These are phyloP conservation scores for Plectranthus barbatus DNA, from an alignment of 257 asterid species.

Conservation along the genomic window DNA sequence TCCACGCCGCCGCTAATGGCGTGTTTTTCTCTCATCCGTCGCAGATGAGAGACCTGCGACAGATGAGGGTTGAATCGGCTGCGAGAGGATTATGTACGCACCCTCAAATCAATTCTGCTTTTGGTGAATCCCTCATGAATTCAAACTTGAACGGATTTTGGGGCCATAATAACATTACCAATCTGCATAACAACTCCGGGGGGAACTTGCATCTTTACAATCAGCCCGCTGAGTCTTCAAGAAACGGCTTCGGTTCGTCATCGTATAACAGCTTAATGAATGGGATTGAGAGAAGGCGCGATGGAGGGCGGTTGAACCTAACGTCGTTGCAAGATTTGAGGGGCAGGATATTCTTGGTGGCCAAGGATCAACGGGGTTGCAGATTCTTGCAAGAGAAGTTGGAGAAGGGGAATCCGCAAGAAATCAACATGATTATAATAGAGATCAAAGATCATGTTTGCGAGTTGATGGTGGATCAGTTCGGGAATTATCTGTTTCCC, in stretches of 20 bases:
- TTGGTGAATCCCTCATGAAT: neutral
- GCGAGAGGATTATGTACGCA: slow-evolving; percentile 14
- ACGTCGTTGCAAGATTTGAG: slow-evolving; percentile 24
- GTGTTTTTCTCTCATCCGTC: neutral
- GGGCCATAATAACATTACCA: neutral
- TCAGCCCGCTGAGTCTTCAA: neutral
- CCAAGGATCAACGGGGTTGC: slow-evolving; percentile 41
- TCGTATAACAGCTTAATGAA: neutral
- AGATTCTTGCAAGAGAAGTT: slow-evolving; percentile 40
- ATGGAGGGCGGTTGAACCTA: neutral
- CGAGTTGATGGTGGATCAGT: slow-evolving; percentile 43
- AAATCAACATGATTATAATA: slow-evolving; percentile 25
- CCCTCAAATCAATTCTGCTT: neutral
- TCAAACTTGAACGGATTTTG: neutral
- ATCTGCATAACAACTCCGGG: neutral
- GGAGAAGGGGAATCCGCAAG: slow-evolving; percentile 30
- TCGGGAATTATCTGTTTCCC: slow-evolving; percentile 41
- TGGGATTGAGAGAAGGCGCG: neutral
- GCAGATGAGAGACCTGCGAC: slow-evolving; percentile 10
- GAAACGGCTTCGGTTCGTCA: neutral
- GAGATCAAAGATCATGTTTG: slow-evolving; percentile 36
- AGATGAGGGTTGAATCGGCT: slow-evolving; percentile 33
- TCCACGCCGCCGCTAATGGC: neutral
- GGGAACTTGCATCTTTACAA: neutral
- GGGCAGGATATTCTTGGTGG: slow-evolving; percentile 23